A percentile compares a stretch with the other conserved stretches of the same genome.
These are phyloP conservation scores for Ophiostoma piceae DNA, from an alignment of 2,329 filamentous ascomycete species.

Conservation along the genomic window DNA sequence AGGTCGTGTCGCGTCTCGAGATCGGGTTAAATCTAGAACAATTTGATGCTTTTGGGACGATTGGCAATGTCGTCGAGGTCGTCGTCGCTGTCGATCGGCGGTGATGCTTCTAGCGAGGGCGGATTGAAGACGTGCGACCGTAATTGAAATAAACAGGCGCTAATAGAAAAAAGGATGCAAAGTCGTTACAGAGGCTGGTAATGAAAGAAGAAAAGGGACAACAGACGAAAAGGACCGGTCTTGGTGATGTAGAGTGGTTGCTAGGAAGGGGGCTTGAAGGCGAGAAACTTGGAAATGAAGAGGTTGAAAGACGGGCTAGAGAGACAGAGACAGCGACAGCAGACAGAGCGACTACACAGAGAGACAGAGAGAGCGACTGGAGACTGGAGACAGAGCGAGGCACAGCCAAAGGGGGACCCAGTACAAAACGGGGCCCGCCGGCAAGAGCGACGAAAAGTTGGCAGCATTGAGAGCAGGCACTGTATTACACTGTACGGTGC, in stretches of 20 bases:
- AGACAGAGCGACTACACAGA: background rate
- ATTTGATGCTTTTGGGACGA: background rate
- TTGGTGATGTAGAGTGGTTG: slow-evolving; percentile 8
- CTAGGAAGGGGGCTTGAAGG: background rate
- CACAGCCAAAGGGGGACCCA: slow-evolving; percentile 8
- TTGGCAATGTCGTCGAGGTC: background rate
- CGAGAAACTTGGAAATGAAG: slow-evolving; percentile 13
- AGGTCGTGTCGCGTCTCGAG: background rate
- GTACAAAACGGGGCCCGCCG: slow-evolving; percentile 7
- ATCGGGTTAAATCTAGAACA: background rate
- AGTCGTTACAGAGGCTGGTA: slow-evolving; percentile 11
- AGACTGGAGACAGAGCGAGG: background rate
- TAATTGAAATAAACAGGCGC: background rate
- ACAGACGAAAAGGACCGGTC: background rate
- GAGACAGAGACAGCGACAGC: background rate
- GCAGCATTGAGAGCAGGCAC: slow-evolving; percentile 13
- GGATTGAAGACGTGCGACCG: slow-evolving; percentile 1
- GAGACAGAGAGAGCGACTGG: background rate
- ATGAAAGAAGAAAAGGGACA: background rate
- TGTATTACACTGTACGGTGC: background rate
- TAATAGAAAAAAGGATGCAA: background rate
- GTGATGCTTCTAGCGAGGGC: background rate
- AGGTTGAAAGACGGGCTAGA: slow-evolving; percentile 11
- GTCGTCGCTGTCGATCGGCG: background rate
- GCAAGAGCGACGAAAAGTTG: slow-evolving; percentile 23